phyloP scores from a whole-genome alignment of 352 stramenopile genomes.

The Phytophthora litchii region DNA sequence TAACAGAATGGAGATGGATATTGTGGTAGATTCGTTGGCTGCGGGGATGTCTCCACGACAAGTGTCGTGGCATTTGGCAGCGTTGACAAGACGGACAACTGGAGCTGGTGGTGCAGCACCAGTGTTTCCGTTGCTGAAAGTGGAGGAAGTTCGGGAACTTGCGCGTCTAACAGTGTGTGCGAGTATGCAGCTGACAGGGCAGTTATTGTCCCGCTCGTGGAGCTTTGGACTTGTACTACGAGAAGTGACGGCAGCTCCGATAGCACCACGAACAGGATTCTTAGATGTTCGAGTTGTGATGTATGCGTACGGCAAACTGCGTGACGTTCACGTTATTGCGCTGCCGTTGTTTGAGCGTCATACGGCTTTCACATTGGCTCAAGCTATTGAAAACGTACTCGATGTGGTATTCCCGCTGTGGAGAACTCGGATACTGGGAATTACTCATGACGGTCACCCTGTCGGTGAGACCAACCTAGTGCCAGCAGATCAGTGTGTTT shows the following conservation, averaged over 20 bases:
- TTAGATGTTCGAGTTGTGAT: conserved; percentile 41
- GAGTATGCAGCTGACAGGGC: conserved; percentile 35
- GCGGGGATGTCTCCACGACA: conserved; percentile 21
- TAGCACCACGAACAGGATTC: conserved; percentile 5
- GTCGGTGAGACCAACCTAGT: not conserved
- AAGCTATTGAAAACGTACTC: conserved; percentile 29
- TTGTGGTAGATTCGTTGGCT: conserved; percentile 23
- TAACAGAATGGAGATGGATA: conserved; percentile 22
- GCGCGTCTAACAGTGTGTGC: conserved; percentile 35
- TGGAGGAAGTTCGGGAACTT: conserved; percentile 19
- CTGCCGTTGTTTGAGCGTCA: conserved; percentile 23
- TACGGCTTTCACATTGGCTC: conserved; percentile 6
- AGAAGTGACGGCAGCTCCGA: conserved; percentile 8
- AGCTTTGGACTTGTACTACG: conserved; percentile 48
- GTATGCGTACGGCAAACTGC: conserved; percentile 18
- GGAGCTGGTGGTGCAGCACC: not conserved
- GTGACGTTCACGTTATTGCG: conserved; percentile 39
- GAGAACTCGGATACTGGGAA: conserved; percentile 27
- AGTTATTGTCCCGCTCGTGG: conserved; percentile 38
- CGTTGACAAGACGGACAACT: not conserved
- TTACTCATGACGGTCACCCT: conserved; percentile 16
- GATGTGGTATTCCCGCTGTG: conserved; percentile 36
- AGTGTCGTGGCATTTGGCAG: conserved; percentile 8
- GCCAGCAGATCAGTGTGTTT: conserved; percentile 1
- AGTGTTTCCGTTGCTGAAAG: conserved; percentile 5